A percentile compares a stretch with the other conserved stretches of the same genome.
Evolutionary conservation across 2,329 filamentous ascomycete species (phyloP).

Genomic region (Uncinocarpus reesii): DNA sequence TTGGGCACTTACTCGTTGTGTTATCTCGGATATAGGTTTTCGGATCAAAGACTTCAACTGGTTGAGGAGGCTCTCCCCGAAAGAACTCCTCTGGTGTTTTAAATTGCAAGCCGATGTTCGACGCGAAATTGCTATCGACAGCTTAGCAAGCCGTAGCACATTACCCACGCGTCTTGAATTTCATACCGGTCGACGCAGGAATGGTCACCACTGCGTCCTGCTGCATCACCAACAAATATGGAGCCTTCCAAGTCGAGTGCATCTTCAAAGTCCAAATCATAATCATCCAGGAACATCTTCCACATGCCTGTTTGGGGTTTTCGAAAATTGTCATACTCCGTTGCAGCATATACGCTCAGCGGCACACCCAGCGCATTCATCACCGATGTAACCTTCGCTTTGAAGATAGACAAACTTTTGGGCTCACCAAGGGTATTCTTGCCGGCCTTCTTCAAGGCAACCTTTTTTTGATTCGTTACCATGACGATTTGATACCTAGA

Average conservation of each 20-base stretch:
- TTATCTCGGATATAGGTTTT: slow-evolving; percentile 40
- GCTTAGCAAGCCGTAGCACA: slow-evolving; percentile 18
- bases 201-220: slow-evolving; percentile 47
- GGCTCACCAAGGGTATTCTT: slow-evolving; percentile 58
- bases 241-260: slow-evolving; percentile 59
- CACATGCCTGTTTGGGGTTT: slow-evolving; percentile 91
- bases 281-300: slow-evolving; percentile 55
- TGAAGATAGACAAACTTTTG: slow-evolving; percentile 67
- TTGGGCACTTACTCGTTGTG: slow-evolving; percentile 28
- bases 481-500: slow-evolving; percentile 63
- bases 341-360: slow-evolving; percentile 74
- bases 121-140: slow-evolving; percentile 61
- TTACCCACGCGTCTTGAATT: neutral
- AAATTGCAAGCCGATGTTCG: slow-evolving; percentile 71
- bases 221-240: slow-evolving; percentile 85
- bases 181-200: slow-evolving; percentile 49
- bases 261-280: slow-evolving; percentile 42
- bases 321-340: slow-evolving; percentile 66
- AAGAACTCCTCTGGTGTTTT: slow-evolving; percentile 90
- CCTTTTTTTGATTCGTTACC: slow-evolving; percentile 78
- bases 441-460: slow-evolving; percentile 63
- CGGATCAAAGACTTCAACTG: slow-evolving; percentile 66
- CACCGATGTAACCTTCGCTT: slow-evolving; percentile 62
- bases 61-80: slow-evolving; percentile 53
- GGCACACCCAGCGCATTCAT: slow-evolving; percentile 60